A percentile compares a stretch with the other conserved stretches of the same genome.
Evolutionary conservation across 805 yeast species (phyloP).

Genomic region (Ogataea polymorpha): DNA sequence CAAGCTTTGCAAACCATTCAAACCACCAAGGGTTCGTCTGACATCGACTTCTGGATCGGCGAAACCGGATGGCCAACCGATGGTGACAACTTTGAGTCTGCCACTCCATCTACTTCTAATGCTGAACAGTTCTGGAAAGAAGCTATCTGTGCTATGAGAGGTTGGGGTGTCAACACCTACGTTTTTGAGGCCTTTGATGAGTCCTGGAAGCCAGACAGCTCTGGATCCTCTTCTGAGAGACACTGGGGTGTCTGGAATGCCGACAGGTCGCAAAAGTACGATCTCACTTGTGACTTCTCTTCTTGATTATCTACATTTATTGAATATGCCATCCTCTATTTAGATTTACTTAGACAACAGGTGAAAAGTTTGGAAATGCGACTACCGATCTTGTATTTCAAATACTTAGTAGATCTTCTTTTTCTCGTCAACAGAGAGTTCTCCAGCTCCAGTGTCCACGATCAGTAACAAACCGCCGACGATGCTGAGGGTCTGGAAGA

Average conservation of each 20-base stretch:
- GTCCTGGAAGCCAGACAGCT: slow-evolving; percentile 91
- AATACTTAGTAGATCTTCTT: slow-evolving; percentile 71
- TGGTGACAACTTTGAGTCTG: slow-evolving; percentile 66
- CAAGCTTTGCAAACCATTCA: slow-evolving; percentile 91
- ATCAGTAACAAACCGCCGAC: slow-evolving; percentile 91
- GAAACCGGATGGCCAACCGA: slow-evolving; percentile 97
- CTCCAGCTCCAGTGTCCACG: slow-evolving; percentile 96
- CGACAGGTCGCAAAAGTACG: slow-evolving; percentile 43
- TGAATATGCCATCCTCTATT: slow-evolving; percentile 1
- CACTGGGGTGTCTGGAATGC: slow-evolving; percentile 90
- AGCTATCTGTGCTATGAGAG: slow-evolving; percentile 90
- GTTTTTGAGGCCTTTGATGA: slow-evolving; percentile 96
- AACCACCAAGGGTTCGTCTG: slow-evolving; percentile 80
- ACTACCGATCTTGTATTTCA: slow-evolving; percentile 2
- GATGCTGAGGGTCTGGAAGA: slow-evolving; percentile 90
- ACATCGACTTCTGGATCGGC: slow-evolving; percentile 90
- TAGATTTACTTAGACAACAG: not conserved
- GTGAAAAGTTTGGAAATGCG: not conserved
- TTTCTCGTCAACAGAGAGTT: slow-evolving; percentile 89
- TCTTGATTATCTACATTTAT: slow-evolving; percentile 14
- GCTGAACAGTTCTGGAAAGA: slow-evolving; percentile 83
- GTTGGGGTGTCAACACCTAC: slow-evolving; percentile 91
- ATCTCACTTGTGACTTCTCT: slow-evolving; percentile 45
- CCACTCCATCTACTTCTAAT: slow-evolving; percentile 68
- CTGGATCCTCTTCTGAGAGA: slow-evolving; percentile 85